A percentile compares a stretch with the other conserved stretches of the same genome.
These are phyloP conservation scores for Zoysia japonica DNA, from an alignment of 176 grass and related monocot genomes.

Conservation along the genomic window DNA sequence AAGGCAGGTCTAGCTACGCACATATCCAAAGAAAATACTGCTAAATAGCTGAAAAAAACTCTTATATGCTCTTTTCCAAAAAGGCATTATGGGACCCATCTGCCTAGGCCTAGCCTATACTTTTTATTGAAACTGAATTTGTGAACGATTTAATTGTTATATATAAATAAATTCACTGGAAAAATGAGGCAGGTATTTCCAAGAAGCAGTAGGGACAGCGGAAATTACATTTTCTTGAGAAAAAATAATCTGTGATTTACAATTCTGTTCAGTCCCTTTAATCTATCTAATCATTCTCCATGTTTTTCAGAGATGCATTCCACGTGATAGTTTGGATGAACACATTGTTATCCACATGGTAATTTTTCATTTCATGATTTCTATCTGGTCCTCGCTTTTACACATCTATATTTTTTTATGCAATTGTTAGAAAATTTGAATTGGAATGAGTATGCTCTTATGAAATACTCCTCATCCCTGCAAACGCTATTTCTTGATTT, in stretches of 20 bases:
- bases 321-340: slow-evolving; percentile 86
- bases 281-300: slow-evolving; percentile 9
- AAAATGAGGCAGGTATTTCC: background rate
- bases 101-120: background rate
- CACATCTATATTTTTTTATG: no score
- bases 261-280: slow-evolving; percentile 29
- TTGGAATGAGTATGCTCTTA: no score
- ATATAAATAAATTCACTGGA: no score
- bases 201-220: background rate
- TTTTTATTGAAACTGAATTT: background rate
- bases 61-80: background rate
- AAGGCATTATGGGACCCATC: background rate
- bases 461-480: no score
- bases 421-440: background rate
- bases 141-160: no score
- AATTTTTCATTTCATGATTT: slow-evolving; percentile 39
- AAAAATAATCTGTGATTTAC: background rate
- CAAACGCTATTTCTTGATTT: no score
- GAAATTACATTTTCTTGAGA: background rate
- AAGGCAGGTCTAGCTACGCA: background rate
- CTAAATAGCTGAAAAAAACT: background rate
- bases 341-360: slow-evolving; percentile 95
- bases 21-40: background rate
- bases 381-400: background rate
- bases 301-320: slow-evolving; percentile 84